Conservation (phyloP, 208 protist genomes). For the Acanthamoeba sp. region DNA sequence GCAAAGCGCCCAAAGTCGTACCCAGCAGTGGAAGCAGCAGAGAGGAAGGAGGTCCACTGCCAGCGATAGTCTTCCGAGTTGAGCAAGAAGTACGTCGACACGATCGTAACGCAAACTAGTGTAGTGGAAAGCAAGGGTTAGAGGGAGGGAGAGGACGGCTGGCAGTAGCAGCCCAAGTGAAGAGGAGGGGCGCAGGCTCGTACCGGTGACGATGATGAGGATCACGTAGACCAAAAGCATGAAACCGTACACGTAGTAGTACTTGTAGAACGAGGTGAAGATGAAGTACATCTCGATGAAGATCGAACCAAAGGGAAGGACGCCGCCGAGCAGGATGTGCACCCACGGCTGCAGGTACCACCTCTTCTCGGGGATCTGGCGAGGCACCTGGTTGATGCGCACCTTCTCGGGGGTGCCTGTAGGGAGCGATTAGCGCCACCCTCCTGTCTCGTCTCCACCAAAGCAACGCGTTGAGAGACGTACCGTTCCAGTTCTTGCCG, state of each 20-base stretch:
- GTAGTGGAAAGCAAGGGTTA: conserved; percentile 8
- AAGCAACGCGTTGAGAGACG: background rate
- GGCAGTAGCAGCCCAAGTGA: too few species aligned
- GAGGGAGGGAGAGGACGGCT: background rate
- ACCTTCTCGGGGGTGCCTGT: conserved; percentile 86
- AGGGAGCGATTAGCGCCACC: background rate
- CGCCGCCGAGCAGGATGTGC: conserved; percentile 91
- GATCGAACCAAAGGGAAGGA: conserved; percentile 96
- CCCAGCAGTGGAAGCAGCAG: conserved; percentile 89
- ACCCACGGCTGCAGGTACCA: conserved; percentile 85
- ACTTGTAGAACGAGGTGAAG: conserved; percentile 96
- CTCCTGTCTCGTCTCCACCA: conserved; percentile 77
- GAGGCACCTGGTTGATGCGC: conserved; percentile 94
- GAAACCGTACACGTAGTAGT: conserved; percentile 97
- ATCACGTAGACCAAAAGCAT: conserved; percentile 94
- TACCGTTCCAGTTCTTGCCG: conserved; percentile 87
- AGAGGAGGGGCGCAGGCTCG: background rate
- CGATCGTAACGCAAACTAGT: conserved; percentile 91
- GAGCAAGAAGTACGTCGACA: conserved; percentile 95
- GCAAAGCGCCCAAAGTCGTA: background rate
- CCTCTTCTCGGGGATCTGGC: conserved; percentile 92
- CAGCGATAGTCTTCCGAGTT: conserved; percentile 95
- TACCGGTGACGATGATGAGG: conserved; percentile 91
- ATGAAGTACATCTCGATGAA: conserved; percentile 97
- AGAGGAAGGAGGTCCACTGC: conserved; percentile 95